Conservation (phyloP, 2,329 filamentous ascomycete genomes). For the Colletotrichum sp. region DNA sequence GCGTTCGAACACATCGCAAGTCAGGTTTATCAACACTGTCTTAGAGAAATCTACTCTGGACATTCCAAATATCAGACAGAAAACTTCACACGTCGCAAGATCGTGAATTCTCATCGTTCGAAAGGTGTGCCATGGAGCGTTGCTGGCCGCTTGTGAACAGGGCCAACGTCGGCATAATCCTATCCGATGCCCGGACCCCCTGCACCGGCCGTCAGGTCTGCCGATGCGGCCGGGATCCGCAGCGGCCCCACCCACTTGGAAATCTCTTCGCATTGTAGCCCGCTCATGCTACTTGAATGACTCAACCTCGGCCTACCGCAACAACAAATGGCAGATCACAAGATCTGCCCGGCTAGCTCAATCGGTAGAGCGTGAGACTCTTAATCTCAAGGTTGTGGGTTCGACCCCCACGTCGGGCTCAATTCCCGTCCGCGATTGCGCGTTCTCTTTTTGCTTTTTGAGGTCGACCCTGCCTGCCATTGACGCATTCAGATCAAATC, state of each 20-base stretch:
- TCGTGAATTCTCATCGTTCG: too few species aligned
- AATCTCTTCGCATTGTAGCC: neutral
- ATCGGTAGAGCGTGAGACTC: constrained; percentile 79
- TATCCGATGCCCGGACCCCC: neutral
- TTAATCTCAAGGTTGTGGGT: constrained; percentile 41
- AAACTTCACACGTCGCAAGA: too few species aligned
- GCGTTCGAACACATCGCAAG: too few species aligned
- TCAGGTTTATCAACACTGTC: too few species aligned
- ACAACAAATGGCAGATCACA: neutral
- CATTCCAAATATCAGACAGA: too few species aligned
- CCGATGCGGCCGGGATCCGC: neutral
- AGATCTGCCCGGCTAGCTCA: constrained; percentile 57
- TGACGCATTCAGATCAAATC: too few species aligned
- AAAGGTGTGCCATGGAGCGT: neutral
- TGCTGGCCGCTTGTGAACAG: neutral
- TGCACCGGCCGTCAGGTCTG: neutral
- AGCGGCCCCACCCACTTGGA: neutral
- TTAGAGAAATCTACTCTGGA: too few species aligned
- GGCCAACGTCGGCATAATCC: neutral
- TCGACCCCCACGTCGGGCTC: constrained; percentile 30
- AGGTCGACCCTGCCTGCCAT: too few species aligned
- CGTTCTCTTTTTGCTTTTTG: neutral
- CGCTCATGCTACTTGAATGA: neutral
- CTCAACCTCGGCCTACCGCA: rapidly evolving
- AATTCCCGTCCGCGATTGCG: constrained; percentile 21